Evolutionary conservation across 352 stramenopile species (phyloP), one percentile per base, ranked within the genome.

Genomic region (Pythium myriotylum): DNA sequence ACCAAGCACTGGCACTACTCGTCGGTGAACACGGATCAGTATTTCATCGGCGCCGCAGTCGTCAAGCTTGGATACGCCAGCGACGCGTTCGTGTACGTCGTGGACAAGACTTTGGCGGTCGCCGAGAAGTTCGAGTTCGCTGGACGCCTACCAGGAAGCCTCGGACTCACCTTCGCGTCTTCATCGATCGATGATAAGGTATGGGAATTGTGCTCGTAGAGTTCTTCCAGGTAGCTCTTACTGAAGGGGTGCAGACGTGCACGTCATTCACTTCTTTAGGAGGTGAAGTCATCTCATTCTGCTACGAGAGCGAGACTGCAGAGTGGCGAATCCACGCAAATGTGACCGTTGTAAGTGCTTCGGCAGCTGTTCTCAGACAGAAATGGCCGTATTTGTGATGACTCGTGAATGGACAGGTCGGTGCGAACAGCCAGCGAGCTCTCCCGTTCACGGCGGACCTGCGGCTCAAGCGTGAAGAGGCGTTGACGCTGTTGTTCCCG

Each of bases 1-100:
- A 79, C 58, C 42, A 84, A 84, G 62, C 56, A 53, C 19, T 84
- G 75, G 75, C 72, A 84, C 64, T 84, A 79, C 59, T 62, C 51
- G 23, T 79, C 70, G 17, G 41, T 81, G 29, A 66, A 79, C 62
- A 79, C 75, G 22, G 20, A 26, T 0, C 13, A 69, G 10, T 77
- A 65, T 42, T 84, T 84, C 42, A 56, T 84, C 27, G 75, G 65
- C 23, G 62, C 72, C 22, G 72, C 75, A 3, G 48, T 84, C 40
- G 70, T 81, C 39, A 73, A 75, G 64, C 51, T 83, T n/a, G 68
- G 73, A 4, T 83, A 83, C 51, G 68, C 67, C 14, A 66, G 60
- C 37, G 67, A 79, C 16, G 67, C 71, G 24, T 83, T 83, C 37
- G 14, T 83, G 23, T 83, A 83, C 41, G 57, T 83, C 0, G 72